A percentile compares a stretch with the other conserved stretches of the same genome.
These are phyloP conservation scores for Wallacemonas sp. DNA, from an alignment of 208 protist genomes.

Conservation along the genomic window DNA sequence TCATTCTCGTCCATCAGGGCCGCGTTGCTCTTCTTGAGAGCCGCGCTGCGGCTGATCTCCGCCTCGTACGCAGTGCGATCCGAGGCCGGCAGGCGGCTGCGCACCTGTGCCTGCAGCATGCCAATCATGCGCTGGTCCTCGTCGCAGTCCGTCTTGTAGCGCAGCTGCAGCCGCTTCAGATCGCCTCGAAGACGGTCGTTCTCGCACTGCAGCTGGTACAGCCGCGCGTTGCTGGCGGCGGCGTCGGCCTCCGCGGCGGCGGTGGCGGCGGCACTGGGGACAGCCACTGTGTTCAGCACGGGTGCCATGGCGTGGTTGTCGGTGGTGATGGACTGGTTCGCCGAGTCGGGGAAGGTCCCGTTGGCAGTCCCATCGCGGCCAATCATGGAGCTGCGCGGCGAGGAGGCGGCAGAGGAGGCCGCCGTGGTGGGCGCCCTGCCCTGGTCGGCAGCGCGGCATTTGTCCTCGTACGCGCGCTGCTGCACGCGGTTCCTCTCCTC, in stretches of 20 bases:
- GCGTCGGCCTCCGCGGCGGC: constrained; percentile 7
- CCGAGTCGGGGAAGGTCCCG: not conserved
- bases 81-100: constrained; percentile 32
- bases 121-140: constrained; percentile 46
- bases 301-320: not conserved
- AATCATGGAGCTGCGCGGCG: not conserved
- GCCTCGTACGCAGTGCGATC: constrained; percentile 42
- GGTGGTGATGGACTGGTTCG: not conserved
- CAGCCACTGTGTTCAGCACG: not conserved
- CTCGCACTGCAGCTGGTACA: constrained; percentile 47
- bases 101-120: constrained; percentile 40
- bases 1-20: constrained; percentile 37
- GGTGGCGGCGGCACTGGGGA: not conserved
- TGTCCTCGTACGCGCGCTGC: constrained; percentile 72
- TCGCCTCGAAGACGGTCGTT: constrained; percentile 44
- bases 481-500: constrained; percentile 55
- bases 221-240: not conserved
- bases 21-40: constrained; percentile 41
- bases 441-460: constrained; percentile 31
- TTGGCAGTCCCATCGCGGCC: not conserved
- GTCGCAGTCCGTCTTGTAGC: constrained; percentile 28
- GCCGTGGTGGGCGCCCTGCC: not conserved
- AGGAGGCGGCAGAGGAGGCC: not conserved
- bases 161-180: constrained; percentile 42
- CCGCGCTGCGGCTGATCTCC: constrained; percentile 32